Evolutionary conservation across 805 yeast species (phyloP), one percentile per base, ranked within the genome.

Genomic region (Saccharomyces kudriavzevii): DNA sequence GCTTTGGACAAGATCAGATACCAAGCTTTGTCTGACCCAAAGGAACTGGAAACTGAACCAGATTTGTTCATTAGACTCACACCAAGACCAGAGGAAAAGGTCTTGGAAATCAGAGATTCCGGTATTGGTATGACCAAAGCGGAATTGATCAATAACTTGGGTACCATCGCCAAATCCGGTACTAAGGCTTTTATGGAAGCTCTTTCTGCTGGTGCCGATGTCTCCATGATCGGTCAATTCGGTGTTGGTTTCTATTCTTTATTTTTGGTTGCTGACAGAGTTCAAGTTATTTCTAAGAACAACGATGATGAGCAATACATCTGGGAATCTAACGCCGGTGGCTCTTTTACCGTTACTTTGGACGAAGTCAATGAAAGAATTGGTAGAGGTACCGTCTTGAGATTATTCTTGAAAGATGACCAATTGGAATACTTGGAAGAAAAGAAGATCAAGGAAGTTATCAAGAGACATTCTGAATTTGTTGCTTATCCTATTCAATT

Each of bases 91-190:
- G 99, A 94, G 65, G 82, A 85, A 71, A 89, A 90, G 74, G 85
- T 92, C 57, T 81, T 94, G 70, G 98, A 94, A 78, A 87, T 94
- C 74, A 90, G 98, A 80, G 99, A 94, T 76, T 84, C 98, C 56
- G 99, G 99, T 91, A 89, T 94, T 68, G 99, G 99, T 91, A 90
- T 94, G 97, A 94, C 99, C 78, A 94, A 94, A 81, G 95, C 97
- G 64, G 99, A 94, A 73, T 82, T 94, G 73, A 92, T 94, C 70
- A 94, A 95, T 85, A 94, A 94, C 81, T 87, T 94, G 76, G 99
- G 99, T 86, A 94, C 98, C 63, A 94, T 94, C 73, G 99, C 99
- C 72, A 94, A 94, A 80, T 94, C 99, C 63, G 99, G 99, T 79
- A 94, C 99, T 67, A 94, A 94, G 81, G 89, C 96, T 66, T 94